Evolutionary conservation across 371 early-diverging fungal species (phyloP), one percentile per base, ranked within the genome.

Genomic region (Mortierella sp.): DNA sequence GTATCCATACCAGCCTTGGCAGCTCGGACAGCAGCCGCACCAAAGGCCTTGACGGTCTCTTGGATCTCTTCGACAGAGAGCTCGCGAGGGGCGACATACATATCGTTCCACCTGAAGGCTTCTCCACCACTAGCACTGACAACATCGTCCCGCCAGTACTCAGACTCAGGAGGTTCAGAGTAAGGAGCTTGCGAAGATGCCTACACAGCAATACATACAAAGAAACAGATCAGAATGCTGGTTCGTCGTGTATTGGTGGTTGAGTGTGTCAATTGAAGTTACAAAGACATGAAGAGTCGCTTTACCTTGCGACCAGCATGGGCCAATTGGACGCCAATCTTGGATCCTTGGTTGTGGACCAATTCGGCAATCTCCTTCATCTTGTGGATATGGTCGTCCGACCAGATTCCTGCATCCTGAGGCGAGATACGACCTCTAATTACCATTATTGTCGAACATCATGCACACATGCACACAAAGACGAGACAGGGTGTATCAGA

Each of bases 1-100:
- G 92, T 92, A 63, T 98, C 96, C 81, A 96, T 93, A 0, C 96
- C 97, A 9, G 94, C 95, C 71, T 91, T 85, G 19, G 91, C 88
- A 14, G 95, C 93, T 29, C 95, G 90, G 45, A 83, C 70, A 14
- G 96, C 95, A 43, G 95, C 93, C 8, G 90, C 89, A 0, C 76
- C 94, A 87, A 94, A 98, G 31, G 89, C 90, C 45, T 88, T 75
- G 16, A 89, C 85, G 22, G 92, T 50, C 1, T 86, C 83, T 13
- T 87, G 70, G 48, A 98, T 96, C 55, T 95, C 91, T 26, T 89
- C 88, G 1, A 87, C 67, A 6, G 91, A 86, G 55, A 96, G 77
- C 34, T 91, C 95, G 37, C 85, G 82, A 7, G 96, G 95, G 3
- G 73, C 64, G 13, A 85, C 88, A 63, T 88, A 87, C 0, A 68